A percentile compares a stretch with the other conserved stretches of the same genome.
Conservation (phyloP, 2,329 filamentous ascomycete genomes). For the Teratosphaeria zuluensis region DNA sequence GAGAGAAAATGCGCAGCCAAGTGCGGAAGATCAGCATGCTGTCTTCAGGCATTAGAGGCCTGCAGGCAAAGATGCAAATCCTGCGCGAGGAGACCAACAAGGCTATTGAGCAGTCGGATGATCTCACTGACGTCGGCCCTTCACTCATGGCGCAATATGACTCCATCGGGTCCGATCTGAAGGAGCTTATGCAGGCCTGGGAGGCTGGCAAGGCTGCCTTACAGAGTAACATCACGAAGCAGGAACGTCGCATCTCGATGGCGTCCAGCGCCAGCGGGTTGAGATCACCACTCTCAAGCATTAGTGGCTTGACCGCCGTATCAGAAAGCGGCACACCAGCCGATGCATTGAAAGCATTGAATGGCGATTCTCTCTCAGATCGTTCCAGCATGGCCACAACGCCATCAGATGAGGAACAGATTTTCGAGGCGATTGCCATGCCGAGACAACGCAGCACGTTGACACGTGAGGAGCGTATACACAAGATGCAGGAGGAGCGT, state of each 20-base stretch:
- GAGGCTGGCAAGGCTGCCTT: conserved; percentile 66
- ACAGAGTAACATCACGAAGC: conserved; percentile 69
- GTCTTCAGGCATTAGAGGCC: conserved; percentile 77
- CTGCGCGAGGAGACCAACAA: conserved; percentile 81
- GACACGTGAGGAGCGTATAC: conserved; percentile 77
- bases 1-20: conserved; percentile 76
- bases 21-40: conserved; percentile 80
- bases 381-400: conserved; percentile 40
- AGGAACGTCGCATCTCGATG: conserved; percentile 52
- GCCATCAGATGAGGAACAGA: conserved; percentile 50
- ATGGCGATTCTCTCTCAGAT: conserved; percentile 49
- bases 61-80: conserved; percentile 91
- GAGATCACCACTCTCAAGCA: conserved; percentile 40
- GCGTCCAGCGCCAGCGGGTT: conserved; percentile 37
- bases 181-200: conserved; percentile 43
- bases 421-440: conserved; percentile 84
- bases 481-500: conserved; percentile 79
- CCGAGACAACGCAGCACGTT: conserved; percentile 59
- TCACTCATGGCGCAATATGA: conserved; percentile 85
- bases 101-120: conserved; percentile 59
- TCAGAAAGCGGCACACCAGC: conserved; percentile 49
- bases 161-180: conserved; percentile 80
- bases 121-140: conserved; percentile 56
- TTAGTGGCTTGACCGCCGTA: conserved; percentile 54
- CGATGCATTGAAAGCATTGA: conserved; percentile 69